These are phyloP conservation scores for Phlyctochytrium planicorne DNA, from an alignment of 192 early-diverging fungal species.

Conservation along the genomic window DNA sequence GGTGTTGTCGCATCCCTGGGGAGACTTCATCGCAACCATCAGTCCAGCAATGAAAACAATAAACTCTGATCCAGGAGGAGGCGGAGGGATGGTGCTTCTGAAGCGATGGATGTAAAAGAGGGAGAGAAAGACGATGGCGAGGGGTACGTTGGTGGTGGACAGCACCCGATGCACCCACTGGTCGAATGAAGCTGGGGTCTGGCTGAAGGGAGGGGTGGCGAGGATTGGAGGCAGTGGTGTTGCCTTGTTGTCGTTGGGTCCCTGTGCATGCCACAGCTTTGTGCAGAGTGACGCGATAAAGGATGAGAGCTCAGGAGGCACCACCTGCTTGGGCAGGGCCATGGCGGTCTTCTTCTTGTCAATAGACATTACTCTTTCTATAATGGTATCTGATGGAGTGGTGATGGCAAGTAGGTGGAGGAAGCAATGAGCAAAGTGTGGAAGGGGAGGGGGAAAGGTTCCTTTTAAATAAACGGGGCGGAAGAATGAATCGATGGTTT, in stretches of 20 bases:
- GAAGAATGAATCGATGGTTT: too few relatives aligned
- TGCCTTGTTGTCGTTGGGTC: too few relatives aligned
- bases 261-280: neutral
- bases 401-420: too few relatives aligned
- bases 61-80: neutral
- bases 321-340: too few relatives aligned
- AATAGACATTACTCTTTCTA: too few relatives aligned
- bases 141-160: neutral
- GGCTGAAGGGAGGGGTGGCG: neutral
- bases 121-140: neutral
- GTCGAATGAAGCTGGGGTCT: neutral
- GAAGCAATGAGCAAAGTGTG: too few relatives aligned
- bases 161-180: neutral
- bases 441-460: too few relatives aligned
- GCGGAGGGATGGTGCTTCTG: neutral
- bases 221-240: neutral
- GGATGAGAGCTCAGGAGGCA: neutral
- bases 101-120: neutral
- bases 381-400: too few relatives aligned
- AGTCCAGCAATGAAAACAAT: conserved; percentile 9
- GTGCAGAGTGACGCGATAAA: neutral
- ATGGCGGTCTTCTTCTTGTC: too few relatives aligned
- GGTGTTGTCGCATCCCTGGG: conserved; percentile 21
- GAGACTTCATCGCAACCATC: conserved; percentile 30
- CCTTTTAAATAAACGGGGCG: too few relatives aligned